Conservation (phyloP, 2,329 filamentous ascomycete species). For the Aspergillus fructus region DNA sequence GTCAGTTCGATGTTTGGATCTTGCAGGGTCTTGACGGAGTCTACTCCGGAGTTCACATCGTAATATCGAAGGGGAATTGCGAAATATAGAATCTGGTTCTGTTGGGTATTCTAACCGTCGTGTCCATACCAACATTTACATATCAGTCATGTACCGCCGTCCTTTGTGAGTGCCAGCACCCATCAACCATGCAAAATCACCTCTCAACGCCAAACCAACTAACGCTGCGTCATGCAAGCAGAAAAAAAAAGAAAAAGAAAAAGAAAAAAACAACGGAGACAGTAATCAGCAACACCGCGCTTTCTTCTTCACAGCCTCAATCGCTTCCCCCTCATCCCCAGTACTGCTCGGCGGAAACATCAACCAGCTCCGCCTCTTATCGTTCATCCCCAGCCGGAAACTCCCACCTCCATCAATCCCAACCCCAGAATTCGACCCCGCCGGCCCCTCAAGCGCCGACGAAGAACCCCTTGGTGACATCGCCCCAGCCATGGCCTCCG, state of each 20-base stretch:
- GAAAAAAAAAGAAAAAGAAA: too few relatives aligned
- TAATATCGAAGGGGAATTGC: too few relatives aligned
- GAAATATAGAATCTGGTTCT: background rate
- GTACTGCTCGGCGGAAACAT: conserved; percentile 55
- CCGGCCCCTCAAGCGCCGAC: conserved; percentile 30
- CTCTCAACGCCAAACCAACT: background rate
- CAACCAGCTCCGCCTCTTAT: conserved; percentile 67
- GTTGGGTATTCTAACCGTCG: background rate
- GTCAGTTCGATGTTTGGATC: too few relatives aligned
- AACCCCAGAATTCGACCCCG: conserved; percentile 48
- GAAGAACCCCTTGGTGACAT: conserved; percentile 47
- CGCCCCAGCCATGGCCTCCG: conserved; percentile 36
- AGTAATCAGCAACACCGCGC: conserved; percentile 44
- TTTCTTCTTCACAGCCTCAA: conserved; percentile 33
- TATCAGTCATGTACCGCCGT: background rate
- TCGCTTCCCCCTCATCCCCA: conserved; percentile 33
- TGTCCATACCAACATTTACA: background rate
- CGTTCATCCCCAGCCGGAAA: conserved; percentile 58
- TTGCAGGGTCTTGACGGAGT: too few relatives aligned
- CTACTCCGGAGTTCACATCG: too few relatives aligned
- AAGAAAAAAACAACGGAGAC: background rate
- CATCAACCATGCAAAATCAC: background rate
- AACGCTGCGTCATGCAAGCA: background rate
- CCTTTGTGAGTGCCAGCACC: background rate
- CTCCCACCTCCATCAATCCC: conserved; percentile 53